Evolutionary conservation across 305 asterid species (phyloP), one percentile per base, ranked within the genome.

Genomic region (Lippia alba): DNA sequence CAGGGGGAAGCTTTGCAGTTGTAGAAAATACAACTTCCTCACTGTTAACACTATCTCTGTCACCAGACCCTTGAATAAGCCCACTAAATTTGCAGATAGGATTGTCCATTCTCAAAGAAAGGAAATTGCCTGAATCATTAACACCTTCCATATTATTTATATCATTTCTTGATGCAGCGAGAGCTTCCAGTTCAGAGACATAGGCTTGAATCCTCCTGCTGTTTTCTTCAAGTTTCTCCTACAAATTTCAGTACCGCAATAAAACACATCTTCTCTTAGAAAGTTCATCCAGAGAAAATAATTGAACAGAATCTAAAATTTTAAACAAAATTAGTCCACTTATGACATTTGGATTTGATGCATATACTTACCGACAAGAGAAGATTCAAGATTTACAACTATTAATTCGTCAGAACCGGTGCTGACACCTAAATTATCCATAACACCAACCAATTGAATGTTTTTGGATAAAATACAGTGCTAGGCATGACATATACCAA

Each of bases 171-270:
- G 96, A 79, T 73, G 84, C 76, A 68, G 92, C 82, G 80, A 87
- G 70, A 66, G 64, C 79, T 56, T 72, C 19, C 51, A 86, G 84
- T 63, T 83, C 74, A 36, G 90, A 78, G 53, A 65, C 87, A 75
- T 80, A 76, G 64, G 73, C 80, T 74, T 78, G 87, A 20, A 87
- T 64, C 78, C 63, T 86, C 79, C 66, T 70, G 60, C 66, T 73
- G 75, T 94, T 94, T 66, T 71, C 71, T 83, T 81, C 87, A 45
- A 84, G 60, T 69, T 86, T 94, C 61, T 82, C 93, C 99, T 94
- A 62, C 30, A 67, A 69, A 49, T 6, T 64, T 50, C 8, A 58
- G 16, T 14, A 68, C 33, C 18, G 8, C 54, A 75, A 74, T 36
- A 61, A 36, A 69, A 54, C 71, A 79, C 56, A 56, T 67, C 46